Percentiles rank a stretch among this genome's conserved stretches.
These are phyloP conservation scores for Didymella arachidicola DNA, from an alignment of 2,329 filamentous ascomycete genomes.

Conservation along the genomic window DNA sequence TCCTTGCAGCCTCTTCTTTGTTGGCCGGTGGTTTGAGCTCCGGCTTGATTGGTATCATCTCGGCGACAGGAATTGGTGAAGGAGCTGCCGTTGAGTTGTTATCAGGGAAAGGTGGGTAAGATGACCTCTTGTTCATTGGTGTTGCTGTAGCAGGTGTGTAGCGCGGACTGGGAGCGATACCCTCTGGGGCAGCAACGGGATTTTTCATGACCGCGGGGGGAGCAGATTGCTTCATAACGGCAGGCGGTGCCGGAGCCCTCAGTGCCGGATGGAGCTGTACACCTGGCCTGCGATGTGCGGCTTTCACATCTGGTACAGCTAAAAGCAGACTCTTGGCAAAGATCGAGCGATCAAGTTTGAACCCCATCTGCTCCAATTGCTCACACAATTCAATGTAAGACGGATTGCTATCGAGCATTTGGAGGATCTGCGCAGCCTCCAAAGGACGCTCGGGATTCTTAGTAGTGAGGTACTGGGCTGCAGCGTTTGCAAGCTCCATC, in stretches of 20 bases:
- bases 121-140: conserved; percentile 20
- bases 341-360: conserved; percentile 60
- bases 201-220: conserved; percentile 33
- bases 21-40: conserved; percentile 50
- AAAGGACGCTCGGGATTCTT: conserved; percentile 54
- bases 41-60: conserved; percentile 42
- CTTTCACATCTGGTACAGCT: conserved; percentile 55
- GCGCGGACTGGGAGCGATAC: conserved; percentile 24
- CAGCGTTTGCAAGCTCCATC: conserved; percentile 58
- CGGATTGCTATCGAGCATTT: conserved; percentile 61
- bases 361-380: conserved; percentile 58
- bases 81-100: conserved; percentile 23
- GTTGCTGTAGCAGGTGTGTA: conserved; percentile 28
- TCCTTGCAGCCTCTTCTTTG: conserved; percentile 64
- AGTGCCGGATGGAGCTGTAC: conserved; percentile 17
- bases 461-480: conserved; percentile 56
- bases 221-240: conserved; percentile 7
- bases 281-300: conserved; percentile 31
- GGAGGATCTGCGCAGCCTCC: conserved; percentile 52
- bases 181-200: conserved; percentile 21
- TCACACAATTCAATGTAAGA: conserved; percentile 65
- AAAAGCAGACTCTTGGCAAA: conserved; percentile 62
- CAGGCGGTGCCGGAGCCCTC: conserved; percentile 11
- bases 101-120: conserved; percentile 29
- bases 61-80: conserved; percentile 38